Conservation (phyloP, 176 grass and related monocot genomes). For the Juncus inflexus region DNA sequence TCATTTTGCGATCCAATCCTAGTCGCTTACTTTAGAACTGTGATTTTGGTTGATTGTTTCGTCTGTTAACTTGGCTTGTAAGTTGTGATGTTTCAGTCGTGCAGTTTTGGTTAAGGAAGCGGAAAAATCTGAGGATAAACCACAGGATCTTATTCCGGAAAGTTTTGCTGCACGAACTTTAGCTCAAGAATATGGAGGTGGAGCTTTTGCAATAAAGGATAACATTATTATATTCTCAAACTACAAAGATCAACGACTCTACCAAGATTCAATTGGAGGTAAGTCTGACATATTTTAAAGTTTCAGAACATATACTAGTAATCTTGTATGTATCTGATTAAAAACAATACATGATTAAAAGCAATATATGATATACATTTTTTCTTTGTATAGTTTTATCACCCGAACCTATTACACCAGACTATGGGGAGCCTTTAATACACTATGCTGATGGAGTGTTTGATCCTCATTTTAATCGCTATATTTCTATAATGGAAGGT, state of each 20-base stretch:
- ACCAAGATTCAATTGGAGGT: slow-evolving; percentile 65
- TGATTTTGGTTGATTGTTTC: not conserved
- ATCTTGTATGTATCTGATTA: not conserved
- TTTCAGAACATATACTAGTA: not conserved
- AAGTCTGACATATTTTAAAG: slow-evolving; percentile 3
- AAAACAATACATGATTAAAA: slow-evolving; percentile 2
- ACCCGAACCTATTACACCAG: slow-evolving; percentile 70
- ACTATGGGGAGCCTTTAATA: slow-evolving; percentile 61
- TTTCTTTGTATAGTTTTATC: slow-evolving; percentile 37
- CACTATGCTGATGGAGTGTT: slow-evolving; percentile 91
- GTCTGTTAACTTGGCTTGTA: slow-evolving; percentile 21
- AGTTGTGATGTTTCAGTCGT: slow-evolving; percentile 41
- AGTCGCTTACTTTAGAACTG: not conserved
- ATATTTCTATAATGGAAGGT: slow-evolving; percentile 93
- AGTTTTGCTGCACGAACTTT: slow-evolving; percentile 77
- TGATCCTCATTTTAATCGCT: slow-evolving; percentile 79
- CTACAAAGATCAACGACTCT: slow-evolving; percentile 82
- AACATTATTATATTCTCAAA: slow-evolving; percentile 79
- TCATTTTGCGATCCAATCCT: not conserved
- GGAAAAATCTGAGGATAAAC: slow-evolving; percentile 38
- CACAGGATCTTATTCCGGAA: slow-evolving; percentile 64
- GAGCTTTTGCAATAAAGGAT: slow-evolving; percentile 58
- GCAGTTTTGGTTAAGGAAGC: slow-evolving; percentile 86
- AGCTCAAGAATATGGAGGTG: slow-evolving; percentile 89
- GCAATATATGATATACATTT: not conserved